Conservation (phyloP, 1,284 basidiomycete genomes). For the Malassezia vespertilionis region DNA sequence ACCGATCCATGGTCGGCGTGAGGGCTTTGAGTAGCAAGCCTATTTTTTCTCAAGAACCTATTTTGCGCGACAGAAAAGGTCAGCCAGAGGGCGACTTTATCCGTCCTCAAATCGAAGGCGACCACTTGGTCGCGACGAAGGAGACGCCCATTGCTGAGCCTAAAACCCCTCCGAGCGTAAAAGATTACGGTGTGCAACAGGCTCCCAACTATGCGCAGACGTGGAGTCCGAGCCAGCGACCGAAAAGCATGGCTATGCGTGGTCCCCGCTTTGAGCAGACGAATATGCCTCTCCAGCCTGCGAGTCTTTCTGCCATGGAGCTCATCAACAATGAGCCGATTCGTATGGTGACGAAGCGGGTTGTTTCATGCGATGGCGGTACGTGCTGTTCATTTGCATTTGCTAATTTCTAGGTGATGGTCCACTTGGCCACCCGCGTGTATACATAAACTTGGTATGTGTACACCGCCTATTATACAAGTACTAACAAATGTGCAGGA, state of each 20-base stretch:
- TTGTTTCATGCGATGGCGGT: conserved; percentile 73
- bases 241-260: conserved; percentile 54
- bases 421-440: conserved; percentile 84
- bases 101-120: conserved; percentile 6
- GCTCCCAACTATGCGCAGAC: conserved; percentile 23
- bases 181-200: conserved; percentile 18
- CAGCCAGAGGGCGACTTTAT: conserved; percentile 12
- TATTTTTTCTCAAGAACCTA: no score
- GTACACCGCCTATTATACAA: background rate
- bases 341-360: conserved; percentile 63
- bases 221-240: conserved; percentile 25
- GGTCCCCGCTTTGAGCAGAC: conserved; percentile 85
- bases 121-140: background rate
- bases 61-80: background rate
- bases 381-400: background rate
- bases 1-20: no score
- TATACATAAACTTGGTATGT: conserved; percentile 70
- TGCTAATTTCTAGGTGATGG: conserved; percentile 62
- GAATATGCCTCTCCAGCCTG: conserved; percentile 68
- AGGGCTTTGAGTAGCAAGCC: no score
- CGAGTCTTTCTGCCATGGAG: conserved; percentile 76
- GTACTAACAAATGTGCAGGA: conserved; percentile 47
- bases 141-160: conserved; percentile 19
- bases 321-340: conserved; percentile 75
- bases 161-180: conserved; percentile 20